Base-by-base conservation (phyloP, 177 flowering plant species). In the Vitis hybrid region DNA sequence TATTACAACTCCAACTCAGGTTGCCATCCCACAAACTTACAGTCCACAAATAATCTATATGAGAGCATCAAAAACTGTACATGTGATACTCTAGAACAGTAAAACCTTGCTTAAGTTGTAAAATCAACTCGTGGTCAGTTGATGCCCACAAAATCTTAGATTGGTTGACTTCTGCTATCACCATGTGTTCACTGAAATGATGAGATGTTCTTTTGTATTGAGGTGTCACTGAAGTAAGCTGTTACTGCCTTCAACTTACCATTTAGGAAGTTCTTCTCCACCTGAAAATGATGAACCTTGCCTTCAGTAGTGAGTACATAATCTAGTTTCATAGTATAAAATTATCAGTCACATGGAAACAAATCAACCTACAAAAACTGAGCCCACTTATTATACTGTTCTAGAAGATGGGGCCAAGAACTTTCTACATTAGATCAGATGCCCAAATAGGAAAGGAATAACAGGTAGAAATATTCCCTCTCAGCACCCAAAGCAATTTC, bases 201-300 rank as follows among this genome's bases (percentile, higher is more conserved):
- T 44, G 38, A 44, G 49, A 71, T n/a, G 58, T 62, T 19, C 1
- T 62, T 38, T 44, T 68, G 59, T 55, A n/a, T 64, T 53, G 78
- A 68, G 12, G 81, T 72, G 15, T 71, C 69, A n/a, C 19, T 82
- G 77, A 91, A 92, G 78, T 92, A 94, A 17, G 97, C 98, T 22
- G 97, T 92, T 54, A 92, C 78, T 20, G 94, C 97, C 87, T 92
- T 92, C 77, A 94, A 75, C 80, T 82, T 91, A 9, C 92, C 95
- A 76, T 91, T 92, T 70, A 92, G 70, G 82, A 64, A 91, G 75
- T 91, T 91, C 66, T 73, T 89, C 81, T 94, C 97, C 2, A 89
- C 92, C 98, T 93, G 85, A 71, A 59, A 38, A 84, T 22, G 64
- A 77, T 28, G 19, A 9, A 24, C 53, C 22, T 38, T 18, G 64